Base-by-base conservation (phyloP, 1,139 yeast species). In the Protomyces arabidopsidicola region DNA sequence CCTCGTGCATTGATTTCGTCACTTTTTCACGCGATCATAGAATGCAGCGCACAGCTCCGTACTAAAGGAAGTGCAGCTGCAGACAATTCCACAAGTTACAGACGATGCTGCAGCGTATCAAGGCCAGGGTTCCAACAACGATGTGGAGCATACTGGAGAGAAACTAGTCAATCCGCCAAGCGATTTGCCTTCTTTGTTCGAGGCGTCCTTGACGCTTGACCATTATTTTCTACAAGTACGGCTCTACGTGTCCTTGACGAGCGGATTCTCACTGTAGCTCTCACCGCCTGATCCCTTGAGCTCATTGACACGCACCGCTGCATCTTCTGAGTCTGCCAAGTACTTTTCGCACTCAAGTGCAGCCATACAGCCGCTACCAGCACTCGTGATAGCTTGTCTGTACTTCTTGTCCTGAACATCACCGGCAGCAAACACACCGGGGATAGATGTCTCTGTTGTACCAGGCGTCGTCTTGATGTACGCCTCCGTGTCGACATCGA, bases 361-460 rank as follows among this genome's bases (percentile, higher is more conserved):
- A 71, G 99, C 99, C 97, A 91, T 93, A 82, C 98, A 93, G 68
- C 99, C 99, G 69, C 97, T 84, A 74, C 98, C 99, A 38, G 98
- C 98, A 74, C 97, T 90, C 60, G 99, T 93, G 75, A 93, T 90
- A 66, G 99, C 99, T 80, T 93, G 99, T 85, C 98, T 88, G 78
- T 91, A 93, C 75, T 84, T 84, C 78, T 90, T 87, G 77, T 93
- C 99, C 78, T 93, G 98, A 62, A 93, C 98, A 76, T 93, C 99
- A 79, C 99, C 98, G 67, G 98, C 98, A 67, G 99, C 99, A 72
- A 87, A 93, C 68, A 93, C 88, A 75, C 97, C 98, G 73, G 84
- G 84, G 68, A 91, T 83, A n/a, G 95, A 85, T 59, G 98, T 95
- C 71, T 80, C 77, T 36, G 98, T 80, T 20, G 96, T 80, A 67